These are phyloP conservation scores for Geotrichum siamense DNA, from an alignment of 1,139 yeast species.

Conservation along the genomic window DNA sequence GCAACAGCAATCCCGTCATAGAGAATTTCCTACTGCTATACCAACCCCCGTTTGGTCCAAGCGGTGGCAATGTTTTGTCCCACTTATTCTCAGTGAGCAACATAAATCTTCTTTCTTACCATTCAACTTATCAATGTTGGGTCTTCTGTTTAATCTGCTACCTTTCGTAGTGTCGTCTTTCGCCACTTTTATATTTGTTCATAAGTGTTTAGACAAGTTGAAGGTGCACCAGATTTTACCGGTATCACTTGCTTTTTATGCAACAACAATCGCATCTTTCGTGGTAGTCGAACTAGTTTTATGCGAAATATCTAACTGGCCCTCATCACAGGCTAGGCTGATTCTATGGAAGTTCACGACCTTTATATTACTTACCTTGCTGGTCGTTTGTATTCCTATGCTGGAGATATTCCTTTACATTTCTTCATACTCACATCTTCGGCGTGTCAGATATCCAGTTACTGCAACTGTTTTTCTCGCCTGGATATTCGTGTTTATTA, in stretches of 20 bases:
- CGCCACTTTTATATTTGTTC: conserved; percentile 13
- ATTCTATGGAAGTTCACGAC: conserved; percentile 35
- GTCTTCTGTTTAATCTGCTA: conserved; percentile 12
- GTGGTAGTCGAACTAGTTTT: conserved; percentile 35
- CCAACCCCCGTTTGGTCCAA: no score
- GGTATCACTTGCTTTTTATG: conserved; percentile 12
- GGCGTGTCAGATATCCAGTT: conserved; percentile 14
- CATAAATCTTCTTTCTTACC: conserved; percentile 1
- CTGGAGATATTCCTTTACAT: conserved; percentile 27
- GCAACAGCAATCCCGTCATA: no score
- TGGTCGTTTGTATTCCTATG: conserved; percentile 34
- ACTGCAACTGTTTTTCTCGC: conserved; percentile 23
- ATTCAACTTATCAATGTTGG: conserved; percentile 5
- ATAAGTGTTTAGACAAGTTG: conserved; percentile 11
- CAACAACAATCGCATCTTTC: conserved; percentile 16
- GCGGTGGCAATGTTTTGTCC: no score
- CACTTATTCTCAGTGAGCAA: no score
- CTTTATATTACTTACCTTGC: conserved; percentile 28
- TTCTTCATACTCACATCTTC: conserved; percentile 2
- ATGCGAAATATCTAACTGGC: conserved; percentile 37
- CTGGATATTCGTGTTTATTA: conserved; percentile 32
- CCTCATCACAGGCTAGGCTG: conserved; percentile 26
- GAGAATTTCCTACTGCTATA: no score
- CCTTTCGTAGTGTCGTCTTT: conserved; percentile 16
- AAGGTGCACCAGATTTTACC: conserved; percentile 5